Conservation (phyloP, 139 green algal genomes). For the Axilococcus clingmanii region DNA sequence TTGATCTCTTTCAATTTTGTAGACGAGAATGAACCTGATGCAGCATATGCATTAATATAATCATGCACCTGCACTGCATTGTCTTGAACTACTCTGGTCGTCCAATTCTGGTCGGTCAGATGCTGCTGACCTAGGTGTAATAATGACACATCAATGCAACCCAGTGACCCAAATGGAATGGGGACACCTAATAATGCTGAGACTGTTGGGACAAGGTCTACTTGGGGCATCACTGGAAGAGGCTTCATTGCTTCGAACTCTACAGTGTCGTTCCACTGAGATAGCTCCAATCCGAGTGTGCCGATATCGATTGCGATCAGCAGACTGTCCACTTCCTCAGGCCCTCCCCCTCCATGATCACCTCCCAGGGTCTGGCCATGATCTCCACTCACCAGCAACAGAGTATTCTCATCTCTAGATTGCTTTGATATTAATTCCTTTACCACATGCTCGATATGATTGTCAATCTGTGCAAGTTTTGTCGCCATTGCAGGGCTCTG, state of each 20-base stretch:
- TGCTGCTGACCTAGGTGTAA: constrained; percentile 28
- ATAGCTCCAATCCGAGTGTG: constrained; percentile 2
- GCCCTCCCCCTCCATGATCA: constrained; percentile 86
- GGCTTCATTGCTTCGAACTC: too few relatives aligned
- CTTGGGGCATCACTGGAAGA: constrained; percentile 45
- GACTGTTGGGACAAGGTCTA: constrained; percentile 78
- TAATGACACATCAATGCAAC: constrained; percentile 44
- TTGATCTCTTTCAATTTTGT: constrained; percentile 17
- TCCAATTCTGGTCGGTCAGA: constrained; percentile 2
- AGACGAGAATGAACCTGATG: constrained; percentile 24
- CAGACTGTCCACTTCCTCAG: constrained; percentile 66
- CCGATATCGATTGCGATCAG: constrained; percentile 57
- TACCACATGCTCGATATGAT: constrained; percentile 34
- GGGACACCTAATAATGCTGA: constrained; percentile 72
- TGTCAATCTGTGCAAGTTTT: constrained; percentile 84
- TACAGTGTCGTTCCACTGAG: background rate
- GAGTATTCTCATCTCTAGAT: constrained; percentile 41
- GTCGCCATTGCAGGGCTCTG: constrained; percentile 52
- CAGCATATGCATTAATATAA: constrained; percentile 63
- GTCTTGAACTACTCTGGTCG: background rate
- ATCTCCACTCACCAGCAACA: constrained; percentile 91
- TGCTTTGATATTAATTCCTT: constrained; percentile 30
- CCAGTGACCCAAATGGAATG: constrained; percentile 72
- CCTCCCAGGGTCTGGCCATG: constrained; percentile 83
- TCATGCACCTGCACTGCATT: constrained; percentile 41